Evolutionary conservation across 2,329 filamentous ascomycete genomes (phyloP), one percentile per base, ranked within the genome.

Genomic region (Claviceps sorghi): DNA sequence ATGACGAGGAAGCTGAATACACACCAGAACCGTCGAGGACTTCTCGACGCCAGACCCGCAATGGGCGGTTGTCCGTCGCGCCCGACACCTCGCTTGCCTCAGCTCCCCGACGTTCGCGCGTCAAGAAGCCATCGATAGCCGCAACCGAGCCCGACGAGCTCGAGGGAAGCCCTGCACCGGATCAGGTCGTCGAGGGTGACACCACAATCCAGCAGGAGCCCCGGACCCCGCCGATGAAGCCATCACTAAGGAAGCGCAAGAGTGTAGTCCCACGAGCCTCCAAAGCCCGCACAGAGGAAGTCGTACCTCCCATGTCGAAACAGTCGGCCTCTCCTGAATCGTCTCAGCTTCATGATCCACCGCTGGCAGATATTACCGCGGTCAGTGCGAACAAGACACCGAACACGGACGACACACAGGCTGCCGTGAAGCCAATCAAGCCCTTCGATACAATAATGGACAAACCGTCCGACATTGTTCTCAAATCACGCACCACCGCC

Each of bases 401-500:
- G 17, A 55, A 51, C 11, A 40, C 55, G 6, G 66, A 69, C 44
- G 59, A 65, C 4, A 63, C 62, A 0, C 60, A 60, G 48, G 59
- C 61, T 15, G 73, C 78, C 1, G 69, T 83, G 46, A 86, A 86
- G 65, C 84, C 86, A 41, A 79, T 91, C 61, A 86, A 83, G 58
- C 75, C 87, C 2, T 82, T 88, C 69, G 80, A 88, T 59, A 86
- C 87, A 0, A 74, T 88, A 53, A 69, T 95, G 58, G 89, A 95
- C 63, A 87, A 81, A 65, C 91, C 91, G 0, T 90, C 95, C 84
- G 91, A 96, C 61, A 95, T 97, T 59, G 82, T 95, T 48, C 74
- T 95, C 54, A 91, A 94, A 68, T 88, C 89, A 48, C 83, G 90
- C 55, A 85, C 84, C 36, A 73, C 84, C 62, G 76, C 80, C 2